These are phyloP conservation scores for Fusarium nematophilum DNA, from an alignment of 2,329 filamentous ascomycete genomes.

Conservation along the genomic window DNA sequence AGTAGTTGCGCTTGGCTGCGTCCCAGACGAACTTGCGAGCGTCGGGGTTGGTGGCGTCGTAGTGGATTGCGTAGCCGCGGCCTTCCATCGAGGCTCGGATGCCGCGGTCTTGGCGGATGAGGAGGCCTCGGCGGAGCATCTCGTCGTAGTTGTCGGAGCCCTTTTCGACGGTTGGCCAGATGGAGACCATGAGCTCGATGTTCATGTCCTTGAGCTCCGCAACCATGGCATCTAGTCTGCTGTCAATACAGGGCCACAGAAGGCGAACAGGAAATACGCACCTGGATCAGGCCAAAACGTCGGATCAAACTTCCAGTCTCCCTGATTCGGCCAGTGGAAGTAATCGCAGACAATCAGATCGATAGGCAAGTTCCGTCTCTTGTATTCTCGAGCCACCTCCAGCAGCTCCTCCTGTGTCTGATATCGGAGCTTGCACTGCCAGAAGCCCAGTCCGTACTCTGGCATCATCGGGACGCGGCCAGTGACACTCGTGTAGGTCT, in stretches of 20 bases:
- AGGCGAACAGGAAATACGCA: constrained; percentile 38
- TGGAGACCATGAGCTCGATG: constrained; percentile 75
- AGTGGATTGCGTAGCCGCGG: constrained; percentile 68
- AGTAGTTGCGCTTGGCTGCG: constrained; percentile 70
- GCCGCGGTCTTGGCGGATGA: constrained; percentile 71
- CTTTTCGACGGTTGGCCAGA: constrained; percentile 75
- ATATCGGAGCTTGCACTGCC: constrained; percentile 76
- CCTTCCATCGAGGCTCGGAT: constrained; percentile 69
- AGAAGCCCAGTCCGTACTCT: constrained; percentile 75
- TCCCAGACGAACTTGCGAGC: constrained; percentile 70
- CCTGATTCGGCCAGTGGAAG: constrained; percentile 75
- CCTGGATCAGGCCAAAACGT: constrained; percentile 73
- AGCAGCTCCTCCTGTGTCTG: constrained; percentile 74
- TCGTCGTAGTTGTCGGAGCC: constrained; percentile 68
- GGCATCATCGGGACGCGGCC: constrained; percentile 75
- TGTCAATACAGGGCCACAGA: not conserved
- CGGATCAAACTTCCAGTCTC: constrained; percentile 75
- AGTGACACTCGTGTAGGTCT: constrained; percentile 66
- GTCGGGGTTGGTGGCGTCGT: constrained; percentile 72
- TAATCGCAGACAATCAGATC: constrained; percentile 76
- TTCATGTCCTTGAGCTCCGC: constrained; percentile 67
- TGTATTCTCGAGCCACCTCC: constrained; percentile 69
- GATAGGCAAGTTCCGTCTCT: constrained; percentile 64
- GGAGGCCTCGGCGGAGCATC: constrained; percentile 69
- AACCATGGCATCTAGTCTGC: constrained; percentile 66